These are phyloP conservation scores for Colletotrichum aenigma DNA, from an alignment of 2,329 filamentous ascomycete genomes.

Conservation along the genomic window DNA sequence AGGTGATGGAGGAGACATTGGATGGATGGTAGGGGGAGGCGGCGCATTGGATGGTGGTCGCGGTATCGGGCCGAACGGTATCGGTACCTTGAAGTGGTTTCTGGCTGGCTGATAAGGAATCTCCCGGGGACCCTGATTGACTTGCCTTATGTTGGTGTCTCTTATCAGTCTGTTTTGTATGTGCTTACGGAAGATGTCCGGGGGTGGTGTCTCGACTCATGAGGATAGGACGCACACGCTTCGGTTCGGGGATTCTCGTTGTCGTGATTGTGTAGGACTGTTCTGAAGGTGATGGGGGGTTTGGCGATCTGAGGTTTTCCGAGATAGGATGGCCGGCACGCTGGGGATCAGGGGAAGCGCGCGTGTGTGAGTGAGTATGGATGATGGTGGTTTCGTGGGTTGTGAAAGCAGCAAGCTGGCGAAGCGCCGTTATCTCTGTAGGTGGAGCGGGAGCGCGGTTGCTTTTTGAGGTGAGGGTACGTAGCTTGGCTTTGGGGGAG, in stretches of 20 bases:
- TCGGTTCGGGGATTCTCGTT: background rate
- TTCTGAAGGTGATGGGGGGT: too few species aligned
- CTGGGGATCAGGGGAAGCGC: background rate
- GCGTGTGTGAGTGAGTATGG: background rate
- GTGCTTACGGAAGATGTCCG: background rate
- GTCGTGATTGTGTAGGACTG: background rate
- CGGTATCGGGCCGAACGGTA: background rate
- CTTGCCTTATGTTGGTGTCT: background rate
- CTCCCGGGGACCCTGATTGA: background rate
- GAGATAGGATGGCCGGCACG: background rate
- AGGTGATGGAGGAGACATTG: background rate
- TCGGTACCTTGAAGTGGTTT: background rate
- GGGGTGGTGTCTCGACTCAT: background rate
- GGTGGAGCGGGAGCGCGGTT: background rate
- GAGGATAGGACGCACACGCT: background rate
- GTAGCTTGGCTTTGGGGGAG: background rate
- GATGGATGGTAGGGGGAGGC: background rate
- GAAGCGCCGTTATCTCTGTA: background rate
- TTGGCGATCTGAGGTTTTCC: background rate
- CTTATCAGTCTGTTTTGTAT: background rate
- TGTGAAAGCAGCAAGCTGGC: background rate
- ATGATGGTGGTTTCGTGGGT: background rate
- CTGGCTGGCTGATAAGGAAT: background rate
- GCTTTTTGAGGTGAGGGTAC: background rate
- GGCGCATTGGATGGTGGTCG: background rate